Conservation (phyloP, 768 basidiomycete species). For the Hydnomerulius pinastri region DNA sequence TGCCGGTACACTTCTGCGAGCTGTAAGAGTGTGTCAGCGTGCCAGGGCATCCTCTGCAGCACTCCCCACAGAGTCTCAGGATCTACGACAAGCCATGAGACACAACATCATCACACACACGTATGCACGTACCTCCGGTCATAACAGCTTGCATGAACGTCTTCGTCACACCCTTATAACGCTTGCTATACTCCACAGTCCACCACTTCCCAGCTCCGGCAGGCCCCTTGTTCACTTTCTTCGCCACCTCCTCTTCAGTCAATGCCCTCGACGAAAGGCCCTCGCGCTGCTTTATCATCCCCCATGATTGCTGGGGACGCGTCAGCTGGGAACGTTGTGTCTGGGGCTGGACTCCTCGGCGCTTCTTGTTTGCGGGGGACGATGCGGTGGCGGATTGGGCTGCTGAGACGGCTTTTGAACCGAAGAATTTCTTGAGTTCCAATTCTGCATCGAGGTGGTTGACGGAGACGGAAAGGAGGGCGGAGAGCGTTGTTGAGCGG, state of each 20-base stretch:
- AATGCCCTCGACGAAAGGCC: conserved; percentile 66
- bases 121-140: conserved; percentile 67
- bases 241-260: conserved; percentile 50
- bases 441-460: no score
- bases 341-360: no score
- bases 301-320: conserved; percentile 72
- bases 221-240: conserved; percentile 41
- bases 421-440: no score
- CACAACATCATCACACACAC: neutral
- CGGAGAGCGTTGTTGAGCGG: conserved; percentile 37
- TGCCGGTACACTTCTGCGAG: no score
- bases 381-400: no score
- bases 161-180: conserved; percentile 74
- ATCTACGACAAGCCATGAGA: conserved; percentile 42
- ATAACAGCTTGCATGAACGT: conserved; percentile 76
- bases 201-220: no score
- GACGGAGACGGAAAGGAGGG: conserved; percentile 70
- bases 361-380: no score
- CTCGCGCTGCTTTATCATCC: conserved; percentile 61
- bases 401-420: no score
- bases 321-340: conserved; percentile 76
- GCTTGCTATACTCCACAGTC: no score
- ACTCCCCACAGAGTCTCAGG: conserved; percentile 75
- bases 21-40: conserved; percentile 86
- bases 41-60: conserved; percentile 77